Percentiles rank a stretch among this genome's conserved stretches.
phyloP scores from a whole-genome alignment of 2,329 filamentous ascomycete genomes.

The Elsinoe batatas region DNA sequence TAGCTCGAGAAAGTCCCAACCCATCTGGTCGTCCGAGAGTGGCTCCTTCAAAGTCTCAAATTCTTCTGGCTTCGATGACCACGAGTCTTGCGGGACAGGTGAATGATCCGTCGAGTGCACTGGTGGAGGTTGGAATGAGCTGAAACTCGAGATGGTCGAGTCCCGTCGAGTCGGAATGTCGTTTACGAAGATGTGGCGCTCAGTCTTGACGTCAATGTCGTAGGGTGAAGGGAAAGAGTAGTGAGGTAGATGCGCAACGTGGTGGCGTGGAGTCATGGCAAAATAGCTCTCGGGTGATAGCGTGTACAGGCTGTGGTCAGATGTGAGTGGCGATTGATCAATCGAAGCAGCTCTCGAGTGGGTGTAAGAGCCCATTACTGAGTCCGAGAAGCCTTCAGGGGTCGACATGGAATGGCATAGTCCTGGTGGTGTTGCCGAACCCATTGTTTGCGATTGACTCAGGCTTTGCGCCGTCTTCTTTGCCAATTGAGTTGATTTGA shows the following conservation, averaged over 20 bases:
- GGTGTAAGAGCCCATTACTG: conserved; percentile 40
- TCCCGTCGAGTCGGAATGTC: conserved; percentile 77
- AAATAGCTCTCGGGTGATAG: conserved; percentile 44
- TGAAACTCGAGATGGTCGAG: conserved; percentile 85
- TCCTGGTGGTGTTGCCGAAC: conserved; percentile 56
- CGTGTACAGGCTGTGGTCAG: conserved; percentile 58
- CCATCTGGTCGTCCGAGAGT: conserved; percentile 45
- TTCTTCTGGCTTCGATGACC: conserved; percentile 59
- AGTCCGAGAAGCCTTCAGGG: conserved; percentile 69
- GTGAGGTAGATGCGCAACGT: conserved; percentile 36
- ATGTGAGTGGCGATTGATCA: conserved; percentile 61
- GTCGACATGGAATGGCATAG: conserved; percentile 74
- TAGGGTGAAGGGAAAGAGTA: conserved; percentile 64
- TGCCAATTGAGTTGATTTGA: conserved; percentile 90
- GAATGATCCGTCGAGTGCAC: conserved; percentile 49
- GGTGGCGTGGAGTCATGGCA: conserved; percentile 48
- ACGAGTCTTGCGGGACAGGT: conserved; percentile 53
- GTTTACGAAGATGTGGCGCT: conserved; percentile 87
- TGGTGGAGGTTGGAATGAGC: conserved; percentile 74
- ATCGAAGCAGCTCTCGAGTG: conserved; percentile 67
- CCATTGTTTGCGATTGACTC: background rate
- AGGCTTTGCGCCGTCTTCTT: conserved; percentile 60
- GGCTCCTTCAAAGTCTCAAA: conserved; percentile 61
- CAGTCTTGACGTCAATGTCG: conserved; percentile 92
- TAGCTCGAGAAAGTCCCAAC: conserved; percentile 78